Base-by-base conservation (phyloP, 768 basidiomycete genomes). In the Boletellus ananiceps region DNA sequence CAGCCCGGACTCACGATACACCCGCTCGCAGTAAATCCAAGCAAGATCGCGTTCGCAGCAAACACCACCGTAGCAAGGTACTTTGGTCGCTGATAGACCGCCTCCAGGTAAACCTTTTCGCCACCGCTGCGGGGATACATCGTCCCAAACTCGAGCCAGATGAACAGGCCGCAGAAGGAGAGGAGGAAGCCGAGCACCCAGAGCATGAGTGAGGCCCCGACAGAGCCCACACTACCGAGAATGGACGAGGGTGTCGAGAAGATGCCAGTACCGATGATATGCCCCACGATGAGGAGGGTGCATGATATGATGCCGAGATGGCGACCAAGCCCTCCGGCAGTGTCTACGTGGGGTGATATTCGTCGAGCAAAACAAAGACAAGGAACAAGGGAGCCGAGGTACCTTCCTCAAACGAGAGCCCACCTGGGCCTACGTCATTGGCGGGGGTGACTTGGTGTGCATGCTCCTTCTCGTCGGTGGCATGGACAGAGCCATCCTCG, bases 81-180 rank as follows among this genome's bases (percentile, higher is more conserved):
- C 50, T 64, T 70, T 5, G 79, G 79, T 33, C 62, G 68, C 39
- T 61, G 68, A 58, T 80, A 83, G 3, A 79, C 69, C 0, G 75
- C 79, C 58, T 83, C 82, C 23, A 81, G 66, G 54, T 83, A 82
- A 3, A 82, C 80, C 60, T 83, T 82, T 59, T 83, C 82, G 6
- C 81, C 81, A 9, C 81, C 80, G 12, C 77, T 79, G 1, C 81
- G 72, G 4, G 81, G 81, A 51, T 75, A 79, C 81, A 82, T 83
- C 3, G 79, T 78, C 6, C 82, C 82, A 40, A 76, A 76, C 51
- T 83, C 81, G 18, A 83, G 74, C 80, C 80, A 82, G 47, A 82
- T 75, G 57, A 83, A 81, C 11, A 82, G 63, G 0, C 80, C 80
- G 46, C 78, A 82, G 52, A 77, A 78, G 0, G 80, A 81, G 2